Evolutionary conservation across 2,329 filamentous ascomycete genomes (phyloP), one percentile per base, ranked within the genome.

Genomic region (Plectosphaerella sp.): DNA sequence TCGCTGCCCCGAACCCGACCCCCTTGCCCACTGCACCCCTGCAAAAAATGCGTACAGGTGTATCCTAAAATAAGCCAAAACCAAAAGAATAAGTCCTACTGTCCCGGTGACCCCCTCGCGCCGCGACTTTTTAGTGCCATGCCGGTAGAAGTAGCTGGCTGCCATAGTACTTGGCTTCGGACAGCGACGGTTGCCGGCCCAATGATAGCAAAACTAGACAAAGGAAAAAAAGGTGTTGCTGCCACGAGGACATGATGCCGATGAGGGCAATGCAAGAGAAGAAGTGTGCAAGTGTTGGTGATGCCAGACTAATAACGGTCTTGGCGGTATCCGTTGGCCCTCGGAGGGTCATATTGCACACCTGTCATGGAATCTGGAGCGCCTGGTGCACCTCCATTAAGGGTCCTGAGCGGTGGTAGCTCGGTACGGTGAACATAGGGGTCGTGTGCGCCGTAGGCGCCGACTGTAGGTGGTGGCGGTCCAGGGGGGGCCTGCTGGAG

Each of bases 281-380:
- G 12, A 8, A 46, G n/a, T 28, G 4, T 41, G n/a, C n/a, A 43
- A 14, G 47, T 16, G 16, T 2, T n/a, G 24, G 15, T 37, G 16
- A n/a, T 6, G 39, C n/a, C 10, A 18, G 12, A 15, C 48, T 60
- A 72, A 52, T 69, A 71, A 49, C 69, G 62, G 52, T 61, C 58
- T 20, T 61, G 63, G 42, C 77, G 74, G 57, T 73, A 82, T 5
- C 76, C 76, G 53, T 75, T 77, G 8, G 68, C 57, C 20, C 74
- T 70, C 3, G 76, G 70, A 6, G 70, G 67, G 25, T 83, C 80
- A 49, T 86, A 87, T 61, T 86, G 83, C 6, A 87, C 81, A 2
- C 83, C 83, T 2, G 80, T 84, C 83, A 87, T 87, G 1, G 80
- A 80, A 20, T 86, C 83, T 1, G 82, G 77, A 0, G 66, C 67